Conservation (phyloP, 495 filamentous ascomycete species). For the Neurospora hispaniola region DNA sequence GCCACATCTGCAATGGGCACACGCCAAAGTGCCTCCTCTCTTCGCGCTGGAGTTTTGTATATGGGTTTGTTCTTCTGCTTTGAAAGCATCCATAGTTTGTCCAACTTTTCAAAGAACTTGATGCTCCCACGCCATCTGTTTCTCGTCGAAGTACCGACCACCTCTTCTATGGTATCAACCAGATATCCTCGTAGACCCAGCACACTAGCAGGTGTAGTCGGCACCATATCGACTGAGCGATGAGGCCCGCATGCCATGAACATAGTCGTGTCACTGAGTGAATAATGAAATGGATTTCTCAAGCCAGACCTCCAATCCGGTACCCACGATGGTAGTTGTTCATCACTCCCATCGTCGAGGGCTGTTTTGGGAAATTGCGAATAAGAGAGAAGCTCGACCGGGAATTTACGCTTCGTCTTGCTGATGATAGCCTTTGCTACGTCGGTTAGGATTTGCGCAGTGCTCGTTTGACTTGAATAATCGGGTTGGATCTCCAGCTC, state of each 20-base stretch:
- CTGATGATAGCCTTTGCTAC: constrained; percentile 5
- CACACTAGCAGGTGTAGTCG: neutral
- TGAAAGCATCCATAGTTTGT: neutral
- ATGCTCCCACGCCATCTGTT: no score
- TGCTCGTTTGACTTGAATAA: neutral
- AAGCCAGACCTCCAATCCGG: constrained; percentile 5
- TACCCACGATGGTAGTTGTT: constrained; percentile 9
- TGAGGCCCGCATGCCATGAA: constrained; percentile 1
- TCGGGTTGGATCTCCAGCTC: constrained; percentile 2
- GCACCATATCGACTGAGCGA: neutral
- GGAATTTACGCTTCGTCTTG: neutral
- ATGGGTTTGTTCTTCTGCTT: neutral
- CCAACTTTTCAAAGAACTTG: neutral
- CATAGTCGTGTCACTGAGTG: neutral
- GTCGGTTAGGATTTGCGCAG: neutral
- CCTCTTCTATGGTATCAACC: constrained; percentile 2
- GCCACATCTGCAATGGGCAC: neutral
- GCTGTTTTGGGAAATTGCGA: constrained; percentile 5
- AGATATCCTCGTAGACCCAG: constrained; percentile 2
- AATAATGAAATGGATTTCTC: no score
- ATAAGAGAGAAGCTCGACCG: constrained; percentile 2
- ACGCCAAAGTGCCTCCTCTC: neutral
- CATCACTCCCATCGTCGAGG: neutral
- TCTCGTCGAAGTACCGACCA: neutral
- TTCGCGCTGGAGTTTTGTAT: neutral